Conservation (phyloP, 2,329 filamentous ascomycete species). For the Aspergillus chevalieri region DNA sequence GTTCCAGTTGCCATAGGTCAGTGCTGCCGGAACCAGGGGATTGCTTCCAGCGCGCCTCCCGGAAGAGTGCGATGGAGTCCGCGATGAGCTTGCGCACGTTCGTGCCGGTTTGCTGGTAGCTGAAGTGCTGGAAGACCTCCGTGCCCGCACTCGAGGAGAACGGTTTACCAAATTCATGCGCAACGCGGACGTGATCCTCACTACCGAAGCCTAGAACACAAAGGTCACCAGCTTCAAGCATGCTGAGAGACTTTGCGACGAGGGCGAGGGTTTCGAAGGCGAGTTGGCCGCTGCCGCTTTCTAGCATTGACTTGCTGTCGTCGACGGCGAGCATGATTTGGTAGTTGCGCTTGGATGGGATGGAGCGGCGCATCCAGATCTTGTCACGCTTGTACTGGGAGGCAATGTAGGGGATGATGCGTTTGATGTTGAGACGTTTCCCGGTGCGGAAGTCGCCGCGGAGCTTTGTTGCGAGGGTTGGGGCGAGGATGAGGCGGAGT, state of each 20-base stretch:
- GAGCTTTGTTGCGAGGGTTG: constrained; percentile 91
- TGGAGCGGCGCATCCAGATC: constrained; percentile 95
- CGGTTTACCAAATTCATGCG: constrained; percentile 76
- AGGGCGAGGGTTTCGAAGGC: constrained; percentile 93
- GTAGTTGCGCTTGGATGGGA: constrained; percentile 89
- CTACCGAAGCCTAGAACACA: constrained; percentile 84
- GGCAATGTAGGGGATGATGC: constrained; percentile 98
- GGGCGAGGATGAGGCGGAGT: constrained; percentile 87
- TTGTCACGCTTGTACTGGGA: constrained; percentile 98
- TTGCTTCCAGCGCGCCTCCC: constrained; percentile 61
- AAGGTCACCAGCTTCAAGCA: constrained; percentile 94
- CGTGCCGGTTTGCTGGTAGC: constrained; percentile 77
- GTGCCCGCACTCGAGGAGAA: constrained; percentile 77
- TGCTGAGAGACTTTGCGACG: constrained; percentile 75
- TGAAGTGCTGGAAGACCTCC: constrained; percentile 77
- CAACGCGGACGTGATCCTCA: constrained; percentile 63
- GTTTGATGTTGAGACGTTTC: constrained; percentile 97
- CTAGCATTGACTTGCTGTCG: constrained; percentile 90
- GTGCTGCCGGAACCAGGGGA: constrained; percentile 44
- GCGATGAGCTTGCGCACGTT: constrained; percentile 75
- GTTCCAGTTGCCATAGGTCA: constrained; percentile 90
- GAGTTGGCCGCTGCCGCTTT: constrained; percentile 67
- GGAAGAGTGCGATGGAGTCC: constrained; percentile 74
- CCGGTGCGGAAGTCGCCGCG: constrained; percentile 95
- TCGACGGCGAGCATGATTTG: constrained; percentile 97